Evolutionary conservation across 1,139 yeast genomes (phyloP).

Genomic region (Suhomyces bokatorum): DNA sequence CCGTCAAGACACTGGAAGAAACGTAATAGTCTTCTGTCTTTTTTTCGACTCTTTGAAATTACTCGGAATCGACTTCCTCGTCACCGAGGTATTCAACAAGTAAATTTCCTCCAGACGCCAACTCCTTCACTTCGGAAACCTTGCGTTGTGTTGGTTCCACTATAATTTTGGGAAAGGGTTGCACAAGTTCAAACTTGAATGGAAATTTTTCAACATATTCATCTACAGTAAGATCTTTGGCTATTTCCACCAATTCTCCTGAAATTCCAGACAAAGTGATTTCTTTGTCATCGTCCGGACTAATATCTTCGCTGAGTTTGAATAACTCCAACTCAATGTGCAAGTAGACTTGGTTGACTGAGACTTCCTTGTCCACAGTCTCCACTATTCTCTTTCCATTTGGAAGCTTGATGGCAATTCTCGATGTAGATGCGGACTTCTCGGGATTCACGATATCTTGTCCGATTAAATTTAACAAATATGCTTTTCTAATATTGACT

Average conservation of each 20-base stretch:
- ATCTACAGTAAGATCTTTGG: slow-evolving; percentile 10
- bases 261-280: slow-evolving; percentile 13
- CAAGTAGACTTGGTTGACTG: slow-evolving; percentile 63
- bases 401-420: slow-evolving; percentile 43
- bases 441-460: slow-evolving; percentile 5
- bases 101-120: slow-evolving; percentile 42
- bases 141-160: slow-evolving; percentile 20
- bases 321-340: slow-evolving; percentile 53
- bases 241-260: slow-evolving; percentile 16
- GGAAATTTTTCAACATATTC: slow-evolving; percentile 28
- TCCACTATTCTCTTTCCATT: slow-evolving; percentile 65
- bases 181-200: slow-evolving; percentile 42
- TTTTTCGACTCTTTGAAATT: background rate
- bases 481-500: slow-evolving; percentile 2
- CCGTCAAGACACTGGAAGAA: no score
- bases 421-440: slow-evolving; percentile 2
- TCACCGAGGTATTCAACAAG: slow-evolving; percentile 36
- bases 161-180: slow-evolving; percentile 46
- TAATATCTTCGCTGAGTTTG: slow-evolving; percentile 6
- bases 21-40: background rate
- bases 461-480: background rate
- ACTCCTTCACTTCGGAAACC: slow-evolving; percentile 28
- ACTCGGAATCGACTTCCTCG: background rate
- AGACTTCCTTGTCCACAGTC: slow-evolving; percentile 48
- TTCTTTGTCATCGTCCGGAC: slow-evolving; percentile 7